Evolutionary conservation across 306 rosid genomes (phyloP).

Genomic region (Acacia acuminata): DNA sequence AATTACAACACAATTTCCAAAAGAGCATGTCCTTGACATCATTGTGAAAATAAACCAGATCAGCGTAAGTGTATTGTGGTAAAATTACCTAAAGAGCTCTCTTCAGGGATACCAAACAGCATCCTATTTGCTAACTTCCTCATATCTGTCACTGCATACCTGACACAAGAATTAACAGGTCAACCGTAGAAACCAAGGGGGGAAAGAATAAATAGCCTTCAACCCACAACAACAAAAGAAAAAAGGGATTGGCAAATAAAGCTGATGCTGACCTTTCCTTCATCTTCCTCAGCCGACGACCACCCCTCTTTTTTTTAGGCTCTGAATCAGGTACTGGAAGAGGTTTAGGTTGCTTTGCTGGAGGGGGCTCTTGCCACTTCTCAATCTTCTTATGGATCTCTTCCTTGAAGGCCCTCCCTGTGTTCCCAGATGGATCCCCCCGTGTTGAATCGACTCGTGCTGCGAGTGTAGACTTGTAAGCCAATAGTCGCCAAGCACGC

Average conservation of each 20-base stretch:
- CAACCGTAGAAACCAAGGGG: background rate
- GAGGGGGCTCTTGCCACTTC: constrained; percentile 99
- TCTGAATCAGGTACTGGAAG: constrained; percentile 98
- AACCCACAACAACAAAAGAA: background rate
- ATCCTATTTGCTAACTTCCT: constrained; percentile 94
- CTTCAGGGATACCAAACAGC: constrained; percentile 95
- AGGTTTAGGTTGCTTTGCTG: constrained; percentile 96
- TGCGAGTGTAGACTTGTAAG: constrained; percentile 89
- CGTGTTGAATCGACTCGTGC: constrained; percentile 89
- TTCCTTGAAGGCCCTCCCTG: constrained; percentile 67
- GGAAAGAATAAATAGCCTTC: background rate
- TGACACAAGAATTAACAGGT: constrained; percentile 39
- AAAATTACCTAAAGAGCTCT: constrained; percentile 85
- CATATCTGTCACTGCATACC: constrained; percentile 91
- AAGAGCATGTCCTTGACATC: background rate
- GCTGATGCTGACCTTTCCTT: constrained; percentile 63
- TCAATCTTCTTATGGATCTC: constrained; percentile 89
- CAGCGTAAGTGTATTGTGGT: constrained; percentile 9
- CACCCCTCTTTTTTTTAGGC: constrained; percentile 98
- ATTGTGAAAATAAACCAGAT: constrained; percentile 3
- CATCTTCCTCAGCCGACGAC: constrained; percentile 87
- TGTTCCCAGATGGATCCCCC: constrained; percentile 86
- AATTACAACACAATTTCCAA: background rate
- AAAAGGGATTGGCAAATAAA: background rate
- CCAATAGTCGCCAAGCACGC: constrained; percentile 89